Conservation (phyloP, 768 basidiomycete species). For the Phanerochaete sordida region DNA sequence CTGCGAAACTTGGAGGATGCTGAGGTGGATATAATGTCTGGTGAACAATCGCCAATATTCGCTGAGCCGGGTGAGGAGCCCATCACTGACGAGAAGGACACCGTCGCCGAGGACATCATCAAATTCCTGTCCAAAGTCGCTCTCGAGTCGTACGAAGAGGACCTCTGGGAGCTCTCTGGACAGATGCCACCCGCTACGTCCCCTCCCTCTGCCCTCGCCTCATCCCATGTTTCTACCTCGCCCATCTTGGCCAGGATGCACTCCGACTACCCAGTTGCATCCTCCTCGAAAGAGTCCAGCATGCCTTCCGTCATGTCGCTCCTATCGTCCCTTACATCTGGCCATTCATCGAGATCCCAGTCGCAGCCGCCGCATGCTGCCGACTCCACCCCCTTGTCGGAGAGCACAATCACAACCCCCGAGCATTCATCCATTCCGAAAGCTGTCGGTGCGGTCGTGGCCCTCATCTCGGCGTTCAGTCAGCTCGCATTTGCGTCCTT, state of each 20-base stretch:
- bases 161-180: constrained; percentile 12
- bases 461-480: constrained; percentile 63
- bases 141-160: constrained; percentile 16
- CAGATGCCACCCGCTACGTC: constrained; percentile 9
- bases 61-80: not conserved
- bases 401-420: not conserved
- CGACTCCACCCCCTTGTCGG: constrained; percentile 20
- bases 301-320: constrained; percentile 63
- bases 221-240: constrained; percentile 30
- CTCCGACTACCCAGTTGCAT: constrained; percentile 42
- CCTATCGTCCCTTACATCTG: constrained; percentile 56
- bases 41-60: not conserved
- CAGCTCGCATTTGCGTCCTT: constrained; percentile 71
- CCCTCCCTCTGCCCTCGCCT: constrained; percentile 13
- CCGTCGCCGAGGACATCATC: constrained; percentile 20
- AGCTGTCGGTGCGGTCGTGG: constrained; percentile 57
- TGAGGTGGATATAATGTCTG: not conserved
- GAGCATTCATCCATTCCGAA: constrained; percentile 29
- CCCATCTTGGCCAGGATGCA: constrained; percentile 58
- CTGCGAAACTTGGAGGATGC: constrained; percentile 29
- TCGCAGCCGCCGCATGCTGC: constrained; percentile 36
- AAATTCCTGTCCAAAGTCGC: constrained; percentile 16
- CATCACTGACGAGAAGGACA: not conserved
- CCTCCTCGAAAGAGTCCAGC: constrained; percentile 41
- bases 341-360: constrained; percentile 53